Base-by-base conservation (phyloP, 139 green algal genomes). In the Raphidocelis subcapitata region DNA sequence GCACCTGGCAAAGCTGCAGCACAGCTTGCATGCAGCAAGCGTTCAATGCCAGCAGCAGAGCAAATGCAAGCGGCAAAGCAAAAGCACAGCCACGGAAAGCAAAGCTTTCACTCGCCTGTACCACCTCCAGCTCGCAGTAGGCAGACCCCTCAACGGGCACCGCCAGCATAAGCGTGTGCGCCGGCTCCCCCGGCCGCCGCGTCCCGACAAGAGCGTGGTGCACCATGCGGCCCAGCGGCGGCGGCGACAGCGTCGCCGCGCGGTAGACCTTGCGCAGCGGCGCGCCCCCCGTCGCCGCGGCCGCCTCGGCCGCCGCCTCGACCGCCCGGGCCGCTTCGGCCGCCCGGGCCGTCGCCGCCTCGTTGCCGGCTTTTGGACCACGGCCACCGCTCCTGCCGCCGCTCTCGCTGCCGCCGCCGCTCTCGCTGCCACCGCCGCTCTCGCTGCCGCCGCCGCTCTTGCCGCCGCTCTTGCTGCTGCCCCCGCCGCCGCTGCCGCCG, bases 121-220 rank as follows among this genome's bases (percentile, higher is more conserved):
- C 32, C 15, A 93, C 72, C 23, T 76, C 37, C 69, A 94, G 74
- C 74, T 89, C 81, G 47, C 81, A 85, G 26, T 62, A 61, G 41
- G 21, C 33, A 2, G 71, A 74, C 36, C 47, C 82, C 33, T 72
- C 73, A 35, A 28, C 31, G 36, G 63, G 28, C 68, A 41, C 32
- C 1, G 49, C 54, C n/a, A 66, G 65, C 67, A 84, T 77, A 3
- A 83, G 46, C 1, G 82, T 88, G 78, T 89, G 85, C n/a, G 64
- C 31, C 36, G 80, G 72, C 68, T 86, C 74, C 0, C 85, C 82
- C 3, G 47, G 32, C 21, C 18, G 46, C 12, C 76, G 76, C 63
- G 77, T 69, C 29, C 47, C 26, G 3, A 79, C 54, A 1, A 63
- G 33, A 0, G 89, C 49, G n/a, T 78, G 69, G 51, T 94, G 82